Percentiles rank a stretch among this genome's conserved stretches.
Evolutionary conservation across 164 flowering plant species (phyloP).

Genomic region (Umbilicus rupestris): DNA sequence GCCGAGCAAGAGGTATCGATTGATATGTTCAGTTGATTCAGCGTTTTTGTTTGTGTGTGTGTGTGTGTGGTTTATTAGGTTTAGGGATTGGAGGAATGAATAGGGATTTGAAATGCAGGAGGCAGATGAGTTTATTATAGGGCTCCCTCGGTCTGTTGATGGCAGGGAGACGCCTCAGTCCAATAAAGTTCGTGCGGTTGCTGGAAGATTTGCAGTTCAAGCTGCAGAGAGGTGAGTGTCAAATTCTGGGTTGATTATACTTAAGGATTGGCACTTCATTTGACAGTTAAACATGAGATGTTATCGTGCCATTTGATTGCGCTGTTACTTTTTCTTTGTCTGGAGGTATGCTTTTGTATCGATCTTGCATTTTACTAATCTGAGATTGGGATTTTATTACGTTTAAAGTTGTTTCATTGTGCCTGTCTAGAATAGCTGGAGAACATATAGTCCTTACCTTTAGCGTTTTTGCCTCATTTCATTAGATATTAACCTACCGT

Average conservation of each 20-base stretch:
- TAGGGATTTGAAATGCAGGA: constrained; percentile 34
- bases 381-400: no score
- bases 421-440: background rate
- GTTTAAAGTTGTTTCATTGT: no score
- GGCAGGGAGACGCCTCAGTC: constrained; percentile 79
- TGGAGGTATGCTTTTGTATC: background rate
- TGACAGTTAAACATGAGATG: no score
- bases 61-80: no score
- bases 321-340: no score
- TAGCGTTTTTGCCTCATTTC: background rate
- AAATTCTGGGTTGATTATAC: no score
- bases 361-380: background rate
- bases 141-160: constrained; percentile 62
- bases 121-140: constrained; percentile 80
- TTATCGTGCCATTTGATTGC: no score
- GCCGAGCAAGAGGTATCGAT: constrained; percentile 50
- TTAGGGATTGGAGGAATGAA: background rate
- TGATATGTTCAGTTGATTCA: no score
- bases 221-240: constrained; percentile 68
- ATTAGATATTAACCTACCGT: no score
- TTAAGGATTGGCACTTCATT: no score
- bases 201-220: constrained; percentile 66
- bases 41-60: background rate
- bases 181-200: constrained; percentile 75
- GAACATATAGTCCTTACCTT: no score